Percentiles rank a stretch among this genome's conserved stretches.
Evolutionary conservation across 805 yeast species (phyloP).

Genomic region (Cyberlindnera galapagoensis): DNA sequence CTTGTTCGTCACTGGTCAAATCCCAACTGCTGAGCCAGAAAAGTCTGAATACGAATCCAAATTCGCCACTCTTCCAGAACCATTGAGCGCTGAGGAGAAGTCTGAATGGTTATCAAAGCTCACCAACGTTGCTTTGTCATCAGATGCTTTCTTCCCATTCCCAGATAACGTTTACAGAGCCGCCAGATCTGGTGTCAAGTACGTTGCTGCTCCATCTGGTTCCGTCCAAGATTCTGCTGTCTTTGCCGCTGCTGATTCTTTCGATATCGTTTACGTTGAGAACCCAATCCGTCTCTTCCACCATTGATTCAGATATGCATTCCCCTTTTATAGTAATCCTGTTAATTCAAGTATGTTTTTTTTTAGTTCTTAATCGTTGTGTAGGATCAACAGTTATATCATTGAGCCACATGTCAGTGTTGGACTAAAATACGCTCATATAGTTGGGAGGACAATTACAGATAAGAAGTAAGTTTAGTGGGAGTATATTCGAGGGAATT

Average conservation of each 20-base stretch:
- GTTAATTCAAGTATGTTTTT: no score
- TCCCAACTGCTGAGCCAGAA: constrained; percentile 90
- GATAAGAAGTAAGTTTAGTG: no score
- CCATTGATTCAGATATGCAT: constrained; percentile 42
- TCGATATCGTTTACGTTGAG: constrained; percentile 87
- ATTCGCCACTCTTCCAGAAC: constrained; percentile 77
- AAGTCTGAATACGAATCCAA: constrained; percentile 86
- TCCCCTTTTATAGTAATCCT: constrained; percentile 3
- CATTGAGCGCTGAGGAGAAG: constrained; percentile 78
- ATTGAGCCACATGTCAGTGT: no score
- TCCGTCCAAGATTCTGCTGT: constrained; percentile 97
- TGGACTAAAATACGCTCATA: no score
- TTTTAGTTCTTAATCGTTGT: no score
- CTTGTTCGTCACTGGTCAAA: constrained; percentile 83
- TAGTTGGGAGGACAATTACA: no score
- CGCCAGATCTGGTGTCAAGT: constrained; percentile 92
- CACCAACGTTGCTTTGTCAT: constrained; percentile 82
- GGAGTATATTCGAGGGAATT: no score
- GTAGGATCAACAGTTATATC: no score
- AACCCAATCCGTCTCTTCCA: constrained; percentile 98
- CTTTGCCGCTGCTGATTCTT: constrained; percentile 89
- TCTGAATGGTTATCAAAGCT: constrained; percentile 79
- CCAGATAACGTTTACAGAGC: constrained; percentile 99
- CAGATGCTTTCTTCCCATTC: constrained; percentile 99
- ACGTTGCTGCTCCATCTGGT: constrained; percentile 94